Conservation (phyloP, 2,329 filamentous ascomycete genomes). For the Blumeria hordei region DNA sequence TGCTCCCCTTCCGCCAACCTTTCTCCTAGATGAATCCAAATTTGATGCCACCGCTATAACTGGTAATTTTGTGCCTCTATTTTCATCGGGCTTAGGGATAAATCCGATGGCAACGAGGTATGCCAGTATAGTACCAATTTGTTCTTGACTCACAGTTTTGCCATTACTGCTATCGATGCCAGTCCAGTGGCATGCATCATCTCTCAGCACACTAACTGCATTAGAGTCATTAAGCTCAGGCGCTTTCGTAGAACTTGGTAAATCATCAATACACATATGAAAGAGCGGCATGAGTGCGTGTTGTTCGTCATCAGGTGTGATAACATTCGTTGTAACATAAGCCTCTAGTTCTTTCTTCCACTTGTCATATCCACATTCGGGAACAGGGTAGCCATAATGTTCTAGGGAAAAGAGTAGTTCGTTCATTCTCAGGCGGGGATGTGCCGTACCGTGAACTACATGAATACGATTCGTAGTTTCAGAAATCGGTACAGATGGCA, state of each 20-base stretch:
- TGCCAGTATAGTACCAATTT: constrained; percentile 13
- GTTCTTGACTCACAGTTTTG: constrained; percentile 10
- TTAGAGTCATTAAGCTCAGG: constrained; percentile 49
- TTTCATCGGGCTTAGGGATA: constrained; percentile 6
- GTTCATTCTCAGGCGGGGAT: constrained; percentile 56
- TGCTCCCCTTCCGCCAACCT: not conserved
- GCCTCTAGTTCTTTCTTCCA: constrained; percentile 46
- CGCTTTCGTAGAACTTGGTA: constrained; percentile 42
- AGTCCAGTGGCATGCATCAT: constrained; percentile 22
- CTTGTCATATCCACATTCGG: constrained; percentile 38
- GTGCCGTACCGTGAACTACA: constrained; percentile 57
- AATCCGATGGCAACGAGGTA: constrained; percentile 14
- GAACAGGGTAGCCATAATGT: constrained; percentile 47
- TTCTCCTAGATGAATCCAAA: not conserved
- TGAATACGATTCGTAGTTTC: constrained; percentile 13
- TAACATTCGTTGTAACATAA: constrained; percentile 23
- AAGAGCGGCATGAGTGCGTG: constrained; percentile 49
- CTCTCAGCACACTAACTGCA: constrained; percentile 35
- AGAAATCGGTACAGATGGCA: constrained; percentile 21
- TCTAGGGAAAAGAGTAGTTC: constrained; percentile 49
- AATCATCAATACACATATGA: constrained; percentile 44
- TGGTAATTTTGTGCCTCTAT: constrained; percentile 6
- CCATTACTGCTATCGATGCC: constrained; percentile 11
- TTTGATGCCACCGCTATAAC: not conserved
- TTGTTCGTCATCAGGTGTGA: constrained; percentile 23